Evolutionary conservation across 192 early-diverging fungal genomes (phyloP), one percentile per base, ranked within the genome.

Genomic region (Linnemannia schmuckeri): DNA sequence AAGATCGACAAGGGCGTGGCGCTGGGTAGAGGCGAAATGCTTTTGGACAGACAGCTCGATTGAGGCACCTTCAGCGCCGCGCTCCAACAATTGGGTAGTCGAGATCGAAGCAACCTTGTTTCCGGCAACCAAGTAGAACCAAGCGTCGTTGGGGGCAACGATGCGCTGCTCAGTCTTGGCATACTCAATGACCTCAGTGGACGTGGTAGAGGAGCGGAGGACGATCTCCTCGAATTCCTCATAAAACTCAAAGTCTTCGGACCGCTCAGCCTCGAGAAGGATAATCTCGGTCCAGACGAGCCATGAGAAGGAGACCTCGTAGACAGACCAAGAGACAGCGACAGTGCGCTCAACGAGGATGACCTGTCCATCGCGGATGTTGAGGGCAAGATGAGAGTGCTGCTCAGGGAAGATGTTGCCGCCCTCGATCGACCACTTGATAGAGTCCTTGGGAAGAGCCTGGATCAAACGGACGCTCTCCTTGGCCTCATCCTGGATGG

Each of bases 141-240:
- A 86, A 22, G 78, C 63, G 54, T 86, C 57, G 40, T 46, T 68
- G 35, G 83, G 83, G 12, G 75, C 83, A 42, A 77, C 38, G n/a
- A 86, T 54, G 40, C 72, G 33, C 61, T 80, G 83, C 78, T 80
- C 83, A 30, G 83, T 80, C 70, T 66, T 61, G 74, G 77, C 78
- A 22, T 86, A 86, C 71, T 86, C 83, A 27, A 86, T 80, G 20
- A 74, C 70, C 44, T 86, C 83, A 40, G 44, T 73, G 22, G 49
- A 35, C 52, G 40, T 37, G 22, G 79, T 54, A 9, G 83, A 86
- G 20, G 83, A 86, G 46, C 83, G 83, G 49, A 86, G 30, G 57
- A 86, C 83, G 18, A 80, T 42, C 70, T 86, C 83, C 71, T 86
- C 83, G 38, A 80, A 86, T 52, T 86, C 83, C 42, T 86, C 83